Evolutionary conservation across 192 early-diverging fungal species (phyloP).

Genomic region (Physocladia obscura): DNA sequence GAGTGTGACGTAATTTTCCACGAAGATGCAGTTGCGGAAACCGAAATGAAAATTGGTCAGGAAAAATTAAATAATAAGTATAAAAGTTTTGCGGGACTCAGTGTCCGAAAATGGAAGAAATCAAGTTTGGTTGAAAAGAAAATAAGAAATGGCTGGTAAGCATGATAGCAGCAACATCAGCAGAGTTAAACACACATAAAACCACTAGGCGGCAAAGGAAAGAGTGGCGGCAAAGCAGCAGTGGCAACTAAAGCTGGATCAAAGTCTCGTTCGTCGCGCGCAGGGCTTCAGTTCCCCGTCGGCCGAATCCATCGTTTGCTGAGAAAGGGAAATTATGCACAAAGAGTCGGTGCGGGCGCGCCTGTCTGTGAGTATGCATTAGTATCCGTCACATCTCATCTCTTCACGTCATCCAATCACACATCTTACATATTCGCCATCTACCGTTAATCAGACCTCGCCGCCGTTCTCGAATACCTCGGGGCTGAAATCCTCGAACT

Average conservation of each 20-base stretch:
- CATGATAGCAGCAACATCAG: too few species aligned
- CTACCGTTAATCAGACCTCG: conserved; percentile 61
- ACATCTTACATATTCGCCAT: too few species aligned
- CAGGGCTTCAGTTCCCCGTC: conserved; percentile 95
- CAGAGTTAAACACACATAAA: neutral
- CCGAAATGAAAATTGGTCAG: too few species aligned
- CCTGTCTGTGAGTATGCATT: conserved; percentile 76
- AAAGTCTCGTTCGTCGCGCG: conserved; percentile 83
- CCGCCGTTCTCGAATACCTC: conserved; percentile 94
- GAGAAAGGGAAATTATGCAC: conserved; percentile 91
- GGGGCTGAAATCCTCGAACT: conserved; percentile 95
- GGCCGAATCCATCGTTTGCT: conserved; percentile 95
- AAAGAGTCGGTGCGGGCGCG: conserved; percentile 82
- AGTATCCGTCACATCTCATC: neutral
- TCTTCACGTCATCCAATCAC: too few species aligned
- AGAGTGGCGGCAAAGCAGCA: conserved; percentile 28
- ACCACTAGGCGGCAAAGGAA: conserved; percentile 40
- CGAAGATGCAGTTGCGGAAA: too few species aligned
- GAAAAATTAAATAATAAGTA: too few species aligned
- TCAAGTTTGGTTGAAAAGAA: too few species aligned
- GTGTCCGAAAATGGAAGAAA: too few species aligned
- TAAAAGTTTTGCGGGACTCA: too few species aligned
- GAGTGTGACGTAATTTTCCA: too few species aligned
- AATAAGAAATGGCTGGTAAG: too few species aligned
- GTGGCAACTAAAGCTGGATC: conserved; percentile 29